These are phyloP conservation scores for Globisporangium nagaii DNA, from an alignment of 352 stramenopile species.

Conservation along the genomic window DNA sequence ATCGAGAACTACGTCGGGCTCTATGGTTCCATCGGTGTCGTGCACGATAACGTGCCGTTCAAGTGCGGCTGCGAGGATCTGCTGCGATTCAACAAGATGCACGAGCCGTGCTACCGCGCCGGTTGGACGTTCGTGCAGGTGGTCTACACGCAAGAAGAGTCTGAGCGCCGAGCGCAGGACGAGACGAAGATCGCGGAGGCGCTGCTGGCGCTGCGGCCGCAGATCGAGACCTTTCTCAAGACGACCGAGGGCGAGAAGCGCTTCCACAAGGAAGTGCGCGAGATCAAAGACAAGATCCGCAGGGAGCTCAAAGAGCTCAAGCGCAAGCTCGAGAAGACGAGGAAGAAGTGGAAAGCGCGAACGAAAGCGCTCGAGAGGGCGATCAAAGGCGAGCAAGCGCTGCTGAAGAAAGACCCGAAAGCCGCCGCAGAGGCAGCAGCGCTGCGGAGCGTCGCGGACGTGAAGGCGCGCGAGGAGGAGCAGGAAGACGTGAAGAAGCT, in stretches of 20 bases:
- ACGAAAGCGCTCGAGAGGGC: constrained; percentile 12
- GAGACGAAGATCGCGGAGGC: constrained; percentile 41
- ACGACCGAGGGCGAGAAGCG: constrained; percentile 56
- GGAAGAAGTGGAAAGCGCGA: constrained; percentile 19
- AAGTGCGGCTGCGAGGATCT: constrained; percentile 67
- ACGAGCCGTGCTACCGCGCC: constrained; percentile 51
- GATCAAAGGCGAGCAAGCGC: constrained; percentile 17
- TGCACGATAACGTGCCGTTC: constrained; percentile 59
- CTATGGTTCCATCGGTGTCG: constrained; percentile 57
- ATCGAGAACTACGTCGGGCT: constrained; percentile 55
- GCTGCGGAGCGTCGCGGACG: constrained; percentile 23
- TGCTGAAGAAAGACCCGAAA: constrained; percentile 8
- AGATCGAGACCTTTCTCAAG: constrained; percentile 54
- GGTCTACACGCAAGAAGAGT: constrained; percentile 56
- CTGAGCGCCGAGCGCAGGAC: constrained; percentile 33
- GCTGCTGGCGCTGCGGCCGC: constrained; percentile 36
- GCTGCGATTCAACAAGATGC: constrained; percentile 58
- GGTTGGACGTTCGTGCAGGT: constrained; percentile 64
- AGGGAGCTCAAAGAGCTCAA: constrained; percentile 31
- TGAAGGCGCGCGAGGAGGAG: constrained; percentile 30
- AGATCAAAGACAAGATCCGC: constrained; percentile 37
- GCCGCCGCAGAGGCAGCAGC: constrained; percentile 1
- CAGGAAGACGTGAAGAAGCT: constrained; percentile 29
- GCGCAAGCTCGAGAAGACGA: constrained; percentile 28
- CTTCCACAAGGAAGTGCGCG: constrained; percentile 53